Evolutionary conservation across 306 rosid genomes (phyloP).

Genomic region (Castanopsis chinensis): DNA sequence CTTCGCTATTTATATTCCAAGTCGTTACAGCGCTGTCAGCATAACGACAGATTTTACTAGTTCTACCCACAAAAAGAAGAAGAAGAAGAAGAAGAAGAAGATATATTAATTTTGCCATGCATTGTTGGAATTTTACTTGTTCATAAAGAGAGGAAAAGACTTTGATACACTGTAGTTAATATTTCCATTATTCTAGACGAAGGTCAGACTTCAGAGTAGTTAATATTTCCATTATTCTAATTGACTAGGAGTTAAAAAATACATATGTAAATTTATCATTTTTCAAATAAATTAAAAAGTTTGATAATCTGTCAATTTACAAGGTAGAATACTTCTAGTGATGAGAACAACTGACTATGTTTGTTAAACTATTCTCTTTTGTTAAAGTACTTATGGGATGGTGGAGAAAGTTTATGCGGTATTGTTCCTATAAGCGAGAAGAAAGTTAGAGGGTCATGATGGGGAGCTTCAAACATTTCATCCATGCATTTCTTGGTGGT

Average conservation of each 20-base stretch:
- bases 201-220: no score
- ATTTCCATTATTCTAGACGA: no score
- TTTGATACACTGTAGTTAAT: no score
- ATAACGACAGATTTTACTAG: no score
- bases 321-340: neutral
- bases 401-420: neutral
- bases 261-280: no score
- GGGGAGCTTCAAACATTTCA: conserved; percentile 2
- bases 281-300: neutral
- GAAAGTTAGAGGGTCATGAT: conserved; percentile 10
- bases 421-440: neutral
- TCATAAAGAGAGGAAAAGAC: no score
- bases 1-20: no score
- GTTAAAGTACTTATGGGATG: neutral
- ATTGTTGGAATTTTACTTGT: no score
- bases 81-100: no score
- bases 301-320: neutral
- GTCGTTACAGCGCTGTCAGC: no score
- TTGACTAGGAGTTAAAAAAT: neutral
- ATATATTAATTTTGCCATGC: no score
- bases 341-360: neutral
- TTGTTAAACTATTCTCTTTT: neutral
- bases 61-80: neutral
- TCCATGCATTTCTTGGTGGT: neutral
- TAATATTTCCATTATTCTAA: neutral